Evolutionary conservation across 441 rosid species (phyloP), one percentile per base, ranked within the genome.

Genomic region (Corymbia citriodora): DNA sequence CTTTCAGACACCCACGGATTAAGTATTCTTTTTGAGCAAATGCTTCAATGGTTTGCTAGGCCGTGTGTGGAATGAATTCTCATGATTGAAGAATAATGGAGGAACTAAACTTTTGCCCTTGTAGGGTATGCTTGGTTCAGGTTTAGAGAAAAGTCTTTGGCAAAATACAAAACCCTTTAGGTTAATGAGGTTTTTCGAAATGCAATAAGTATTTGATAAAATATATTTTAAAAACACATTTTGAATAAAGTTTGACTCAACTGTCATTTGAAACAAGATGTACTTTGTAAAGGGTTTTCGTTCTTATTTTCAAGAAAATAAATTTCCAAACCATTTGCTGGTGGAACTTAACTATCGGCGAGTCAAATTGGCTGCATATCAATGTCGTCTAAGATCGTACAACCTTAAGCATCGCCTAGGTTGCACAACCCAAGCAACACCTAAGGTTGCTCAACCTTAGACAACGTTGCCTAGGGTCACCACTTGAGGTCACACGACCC

Each of bases 321-420:
- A 59, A 25, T 6, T 25, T n/a, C 25, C n/a, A 59, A 18, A 55
- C 25, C 25, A 59, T 59, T 59, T 59, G 7, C 0, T 25, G 7
- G 25, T 1, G 25, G 1, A 6, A 59, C 25, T 59, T 14, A 59
- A 0, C 10, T 29, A 25, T 0, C n/a, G 11, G 11, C 3, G 1
- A 59, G 65, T 29, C 65, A 25, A 59, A 59, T 59, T 3, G 25
- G n/a, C n/a, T 0, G 0, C 1, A 59, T 29, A 59, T 14, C 25
- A 59, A 7, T 17, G 65, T 59, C n/a, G 1, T 7, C 2, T 25
- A 1, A 59, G 65, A 29, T 59, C n/a, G 0, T 59, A n/a, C 14
- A 2, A 59, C 25, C 65, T 14, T 59, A 59, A 59, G 65, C 65
- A 4, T 59, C 18, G 65, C 65, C 14, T 59, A 25, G 65, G 29